These are phyloP conservation scores for Ophioceras dolichostomum DNA, from an alignment of 2,329 filamentous ascomycete species.

Conservation along the genomic window DNA sequence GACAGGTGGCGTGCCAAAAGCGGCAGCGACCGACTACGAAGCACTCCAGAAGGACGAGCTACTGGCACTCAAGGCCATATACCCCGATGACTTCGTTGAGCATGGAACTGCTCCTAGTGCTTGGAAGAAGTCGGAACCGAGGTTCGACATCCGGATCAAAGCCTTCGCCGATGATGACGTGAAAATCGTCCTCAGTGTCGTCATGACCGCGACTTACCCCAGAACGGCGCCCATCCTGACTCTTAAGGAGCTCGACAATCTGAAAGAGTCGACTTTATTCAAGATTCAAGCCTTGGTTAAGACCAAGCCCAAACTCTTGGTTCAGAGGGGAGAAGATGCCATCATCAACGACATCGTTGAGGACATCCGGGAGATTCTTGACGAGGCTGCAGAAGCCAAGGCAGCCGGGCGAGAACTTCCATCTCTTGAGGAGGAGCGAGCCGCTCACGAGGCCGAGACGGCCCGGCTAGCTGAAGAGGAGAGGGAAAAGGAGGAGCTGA, in stretches of 20 bases:
- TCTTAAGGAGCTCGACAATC: constrained; percentile 48
- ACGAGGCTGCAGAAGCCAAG: constrained; percentile 72
- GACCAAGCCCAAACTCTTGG: constrained; percentile 41
- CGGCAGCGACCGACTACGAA: constrained; percentile 49
- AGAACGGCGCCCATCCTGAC: constrained; percentile 66
- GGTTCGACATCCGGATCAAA: constrained; percentile 70
- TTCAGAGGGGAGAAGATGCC: constrained; percentile 37
- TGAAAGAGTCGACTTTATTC: constrained; percentile 59
- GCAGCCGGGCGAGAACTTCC: constrained; percentile 66
- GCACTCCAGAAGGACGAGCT: constrained; percentile 83
- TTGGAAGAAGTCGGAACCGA: constrained; percentile 83
- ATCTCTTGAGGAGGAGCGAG: constrained; percentile 81
- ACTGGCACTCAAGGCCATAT: constrained; percentile 75
- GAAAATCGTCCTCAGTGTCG: constrained; percentile 59
- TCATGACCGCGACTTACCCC: constrained; percentile 82
- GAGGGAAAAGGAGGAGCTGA: constrained; percentile 37
- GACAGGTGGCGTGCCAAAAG: constrained; percentile 23
- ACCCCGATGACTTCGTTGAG: constrained; percentile 75
- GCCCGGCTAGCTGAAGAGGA: constrained; percentile 47
- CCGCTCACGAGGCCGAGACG: constrained; percentile 64
- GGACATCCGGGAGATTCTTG: constrained; percentile 62
- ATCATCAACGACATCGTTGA: constrained; percentile 57
- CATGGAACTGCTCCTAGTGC: constrained; percentile 59
- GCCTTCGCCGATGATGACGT: constrained; percentile 62
- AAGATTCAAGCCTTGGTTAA: constrained; percentile 56